A percentile compares a stretch with the other conserved stretches of the same genome.
Evolutionary conservation across 345 rosid species (phyloP).

Genomic region (Excoecaria cochinchinensis): DNA sequence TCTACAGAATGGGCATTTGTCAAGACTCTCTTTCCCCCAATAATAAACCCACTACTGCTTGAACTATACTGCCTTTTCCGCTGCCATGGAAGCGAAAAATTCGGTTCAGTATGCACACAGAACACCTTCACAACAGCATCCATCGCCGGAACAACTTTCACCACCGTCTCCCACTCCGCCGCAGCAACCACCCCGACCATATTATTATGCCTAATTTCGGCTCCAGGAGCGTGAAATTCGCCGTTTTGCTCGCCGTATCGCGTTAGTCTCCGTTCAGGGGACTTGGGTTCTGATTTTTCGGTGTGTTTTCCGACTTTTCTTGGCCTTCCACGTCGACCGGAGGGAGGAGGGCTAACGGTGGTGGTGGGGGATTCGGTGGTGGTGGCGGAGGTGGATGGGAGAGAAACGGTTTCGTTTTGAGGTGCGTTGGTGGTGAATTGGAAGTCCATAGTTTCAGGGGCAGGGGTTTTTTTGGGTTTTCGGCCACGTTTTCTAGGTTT

Average conservation of each 20-base stretch:
- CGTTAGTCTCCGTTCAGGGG: constrained; percentile 36
- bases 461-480: constrained; percentile 27
- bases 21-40: constrained; percentile 70
- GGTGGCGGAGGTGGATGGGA: constrained; percentile 25
- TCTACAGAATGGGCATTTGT: constrained; percentile 96
- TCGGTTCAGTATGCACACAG: constrained; percentile 90
- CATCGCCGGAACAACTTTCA: constrained; percentile 74
- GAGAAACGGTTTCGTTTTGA: constrained; percentile 16
- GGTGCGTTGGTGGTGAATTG: constrained; percentile 21
- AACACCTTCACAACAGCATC: constrained; percentile 93
- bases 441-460: constrained; percentile 37
- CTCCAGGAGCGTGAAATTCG: constrained; percentile 23
- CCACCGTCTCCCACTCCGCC: constrained; percentile 67
- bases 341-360: constrained; percentile 27
- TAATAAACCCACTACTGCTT: constrained; percentile 78
- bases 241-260: constrained; percentile 42
- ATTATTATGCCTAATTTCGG: constrained; percentile 21
- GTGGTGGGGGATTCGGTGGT: constrained; percentile 26
- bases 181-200: constrained; percentile 31
- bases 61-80: constrained; percentile 85
- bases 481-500: constrained; percentile 48
- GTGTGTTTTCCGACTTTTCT: constrained; percentile 35
- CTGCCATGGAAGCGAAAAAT: constrained; percentile 92
- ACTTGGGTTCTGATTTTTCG: constrained; percentile 19
- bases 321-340: constrained; percentile 54